Percentiles rank a stretch among this genome's conserved stretches.
phyloP scores from a whole-genome alignment of 176 grass and related monocot species.

The Cocos nucifera region DNA sequence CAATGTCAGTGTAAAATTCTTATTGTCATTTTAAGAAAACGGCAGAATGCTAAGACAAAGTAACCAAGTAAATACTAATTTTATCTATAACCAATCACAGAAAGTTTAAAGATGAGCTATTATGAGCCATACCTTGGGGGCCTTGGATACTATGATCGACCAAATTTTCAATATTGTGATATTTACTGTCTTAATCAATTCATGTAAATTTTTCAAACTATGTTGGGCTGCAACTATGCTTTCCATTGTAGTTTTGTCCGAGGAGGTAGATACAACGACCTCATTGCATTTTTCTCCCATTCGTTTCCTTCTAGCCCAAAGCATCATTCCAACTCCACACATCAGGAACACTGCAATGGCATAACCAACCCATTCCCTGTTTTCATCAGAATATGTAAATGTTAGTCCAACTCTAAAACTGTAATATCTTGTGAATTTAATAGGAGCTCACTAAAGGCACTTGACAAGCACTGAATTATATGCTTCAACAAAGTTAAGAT shows the following conservation, averaged over 20 bases:
- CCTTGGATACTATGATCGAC: constrained; percentile 48
- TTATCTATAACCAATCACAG: too few relatives aligned
- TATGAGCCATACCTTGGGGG: constrained; percentile 42
- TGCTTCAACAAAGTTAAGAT: too few relatives aligned
- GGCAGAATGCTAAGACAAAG: too few relatives aligned
- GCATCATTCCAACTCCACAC: constrained; percentile 29
- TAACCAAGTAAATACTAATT: too few relatives aligned
- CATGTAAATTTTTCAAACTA: constrained; percentile 38
- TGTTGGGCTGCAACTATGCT: constrained; percentile 75
- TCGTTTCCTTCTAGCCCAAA: constrained; percentile 42
- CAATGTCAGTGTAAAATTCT: too few relatives aligned
- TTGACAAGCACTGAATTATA: too few relatives aligned
- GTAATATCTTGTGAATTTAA: too few relatives aligned
- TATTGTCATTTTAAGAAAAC: too few relatives aligned
- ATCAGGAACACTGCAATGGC: constrained; percentile 24
- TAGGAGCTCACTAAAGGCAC: too few relatives aligned
- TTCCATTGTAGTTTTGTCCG: constrained; percentile 74
- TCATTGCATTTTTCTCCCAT: constrained; percentile 36
- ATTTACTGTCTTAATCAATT: constrained; percentile 50
- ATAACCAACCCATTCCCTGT: constrained; percentile 64
- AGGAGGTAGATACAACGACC: constrained; percentile 48
- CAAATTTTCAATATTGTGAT: constrained; percentile 55
- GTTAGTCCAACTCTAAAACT: too few relatives aligned
- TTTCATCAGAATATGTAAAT: background rate
- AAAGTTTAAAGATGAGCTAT: background rate